These are phyloP conservation scores for Pythium insidiosum DNA, from an alignment of 352 stramenopile species.

Conservation along the genomic window DNA sequence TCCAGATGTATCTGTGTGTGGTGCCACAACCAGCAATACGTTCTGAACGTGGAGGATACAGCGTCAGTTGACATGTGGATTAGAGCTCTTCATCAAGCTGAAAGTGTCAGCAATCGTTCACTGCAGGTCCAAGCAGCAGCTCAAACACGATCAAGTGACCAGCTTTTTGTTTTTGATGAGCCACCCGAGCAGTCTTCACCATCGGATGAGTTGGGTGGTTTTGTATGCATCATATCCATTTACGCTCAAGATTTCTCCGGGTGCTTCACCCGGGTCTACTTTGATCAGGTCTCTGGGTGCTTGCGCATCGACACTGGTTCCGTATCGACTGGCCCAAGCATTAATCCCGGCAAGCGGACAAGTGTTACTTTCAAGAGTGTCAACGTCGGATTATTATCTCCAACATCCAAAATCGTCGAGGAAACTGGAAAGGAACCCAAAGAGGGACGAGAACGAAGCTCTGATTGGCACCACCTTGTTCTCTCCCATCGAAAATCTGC, in stretches of 20 bases:
- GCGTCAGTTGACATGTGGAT: slow-evolving; percentile 58
- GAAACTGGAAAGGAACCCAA: slow-evolving; percentile 1
- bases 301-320: slow-evolving; percentile 60
- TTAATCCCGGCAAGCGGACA: slow-evolving; percentile 50
- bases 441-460: slow-evolving; percentile 13
- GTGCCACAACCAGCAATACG: slow-evolving; percentile 29
- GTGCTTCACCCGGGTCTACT: slow-evolving; percentile 67
- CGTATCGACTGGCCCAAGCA: slow-evolving; percentile 35
- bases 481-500: slow-evolving; percentile 66
- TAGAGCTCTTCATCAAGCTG: slow-evolving; percentile 39
- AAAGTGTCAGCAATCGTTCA: slow-evolving; percentile 23
- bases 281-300: slow-evolving; percentile 52
- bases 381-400: slow-evolving; percentile 31
- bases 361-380: slow-evolving; percentile 60
- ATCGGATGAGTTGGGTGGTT: slow-evolving; percentile 28
- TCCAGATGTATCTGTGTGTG: slow-evolving; percentile 39
- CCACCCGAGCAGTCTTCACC: no score
- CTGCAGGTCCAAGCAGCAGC: slow-evolving; percentile 17
- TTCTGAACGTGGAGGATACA: slow-evolving; percentile 11
- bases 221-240: slow-evolving; percentile 56
- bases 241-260: slow-evolving; percentile 58
- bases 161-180: slow-evolving; percentile 30
- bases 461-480: slow-evolving; percentile 73
- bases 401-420: background rate
- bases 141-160: slow-evolving; percentile 6